A percentile compares a stretch with the other conserved stretches of the same genome.
These are phyloP conservation scores for Cryptosporidium ryanae DNA, from an alignment of 169 alveolate genomes.

Conservation along the genomic window DNA sequence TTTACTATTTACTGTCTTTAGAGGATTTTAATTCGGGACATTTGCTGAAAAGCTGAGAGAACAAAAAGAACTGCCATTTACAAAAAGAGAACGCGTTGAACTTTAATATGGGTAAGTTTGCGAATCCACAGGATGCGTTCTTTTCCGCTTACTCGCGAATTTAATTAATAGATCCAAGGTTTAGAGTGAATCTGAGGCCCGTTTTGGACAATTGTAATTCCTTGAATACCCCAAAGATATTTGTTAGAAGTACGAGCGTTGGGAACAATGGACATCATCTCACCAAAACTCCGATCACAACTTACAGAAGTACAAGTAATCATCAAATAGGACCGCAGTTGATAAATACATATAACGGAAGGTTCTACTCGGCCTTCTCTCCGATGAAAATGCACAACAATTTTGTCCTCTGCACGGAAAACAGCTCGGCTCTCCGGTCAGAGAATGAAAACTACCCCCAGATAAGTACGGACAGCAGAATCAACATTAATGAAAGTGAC, in stretches of 20 bases:
- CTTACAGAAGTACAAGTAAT: no score
- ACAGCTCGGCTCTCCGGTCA: no score
- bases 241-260: conserved; percentile 43
- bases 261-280: no score
- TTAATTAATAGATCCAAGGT: conserved; percentile 46
- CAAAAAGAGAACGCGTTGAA: not conserved
- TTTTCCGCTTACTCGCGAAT: not conserved
- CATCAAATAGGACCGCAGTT: no score
- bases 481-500: no score
- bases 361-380: no score
- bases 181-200: conserved; percentile 49
- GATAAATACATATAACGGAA: no score
- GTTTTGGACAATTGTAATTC: conserved; percentile 16
- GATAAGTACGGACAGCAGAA: no score
- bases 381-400: no score
- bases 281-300: no score
- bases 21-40: not conserved
- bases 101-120: conserved; percentile 16
- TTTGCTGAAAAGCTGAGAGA: not conserved
- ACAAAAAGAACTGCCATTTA: not conserved
- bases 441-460: no score
- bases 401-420: no score
- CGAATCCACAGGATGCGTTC: not conserved
- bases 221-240: conserved; percentile 41
- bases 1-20: conserved; percentile 26